These are phyloP conservation scores for Aspergillus ruber DNA, from an alignment of 2,329 filamentous ascomycete genomes.

Conservation along the genomic window DNA sequence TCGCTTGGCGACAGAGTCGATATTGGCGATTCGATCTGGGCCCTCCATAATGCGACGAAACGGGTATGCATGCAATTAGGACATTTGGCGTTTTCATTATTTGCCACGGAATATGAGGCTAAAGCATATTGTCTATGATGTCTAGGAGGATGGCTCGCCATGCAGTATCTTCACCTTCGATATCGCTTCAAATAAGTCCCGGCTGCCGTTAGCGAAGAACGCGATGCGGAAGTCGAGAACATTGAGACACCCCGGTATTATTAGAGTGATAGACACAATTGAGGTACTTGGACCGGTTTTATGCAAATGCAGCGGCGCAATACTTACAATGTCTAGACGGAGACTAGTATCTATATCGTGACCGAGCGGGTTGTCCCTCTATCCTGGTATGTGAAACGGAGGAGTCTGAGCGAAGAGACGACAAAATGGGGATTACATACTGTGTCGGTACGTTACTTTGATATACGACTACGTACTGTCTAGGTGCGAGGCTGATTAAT, in stretches of 20 bases:
- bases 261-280: conserved; percentile 89
- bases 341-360: conserved; percentile 91
- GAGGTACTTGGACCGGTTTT: conserved; percentile 55
- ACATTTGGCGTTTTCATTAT: not conserved
- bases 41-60: conserved; percentile 88
- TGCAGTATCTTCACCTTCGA: conserved; percentile 99
- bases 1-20: conserved; percentile 89
- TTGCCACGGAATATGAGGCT: not conserved
- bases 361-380: conserved; percentile 85
- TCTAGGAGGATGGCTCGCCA: conserved; percentile 81
- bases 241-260: conserved; percentile 84
- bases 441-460: conserved; percentile 57
- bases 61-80: conserved; percentile 60
- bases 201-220: conserved; percentile 82
- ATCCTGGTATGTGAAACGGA: conserved; percentile 82
- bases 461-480: not conserved
- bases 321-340: conserved; percentile 56
- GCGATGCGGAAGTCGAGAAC: conserved; percentile 90
- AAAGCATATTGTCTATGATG: not conserved
- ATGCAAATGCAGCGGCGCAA: not conserved
- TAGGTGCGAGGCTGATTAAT: not conserved
- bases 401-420: conserved; percentile 82
- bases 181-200: conserved; percentile 69
- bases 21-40: conserved; percentile 90
- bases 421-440: conserved; percentile 93